Evolutionary conservation across 179 eudicot species (phyloP).

Genomic region (Silene vulgaris): DNA sequence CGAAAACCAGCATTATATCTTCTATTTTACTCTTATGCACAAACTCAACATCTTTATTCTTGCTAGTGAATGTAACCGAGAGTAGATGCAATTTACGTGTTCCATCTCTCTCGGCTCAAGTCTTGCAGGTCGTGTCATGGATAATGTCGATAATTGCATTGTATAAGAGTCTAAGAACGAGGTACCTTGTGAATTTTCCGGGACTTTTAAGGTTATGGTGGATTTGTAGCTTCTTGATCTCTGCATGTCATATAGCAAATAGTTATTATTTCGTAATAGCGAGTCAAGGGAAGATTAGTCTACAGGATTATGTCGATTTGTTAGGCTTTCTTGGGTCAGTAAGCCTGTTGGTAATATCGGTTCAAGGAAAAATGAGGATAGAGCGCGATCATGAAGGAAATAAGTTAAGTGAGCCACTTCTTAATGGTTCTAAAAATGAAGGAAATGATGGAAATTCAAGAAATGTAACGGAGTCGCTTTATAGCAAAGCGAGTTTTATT

Average conservation of each 20-base stretch:
- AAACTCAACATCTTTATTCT: slow-evolving; percentile 34
- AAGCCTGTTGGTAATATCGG: slow-evolving; percentile 43
- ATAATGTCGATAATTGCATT: slow-evolving; percentile 35
- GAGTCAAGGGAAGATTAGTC: slow-evolving; percentile 27
- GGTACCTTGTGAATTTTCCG: slow-evolving; percentile 34
- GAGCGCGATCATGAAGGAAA: slow-evolving; percentile 20
- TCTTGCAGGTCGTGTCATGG: slow-evolving; percentile 57
- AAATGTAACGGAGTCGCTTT: slow-evolving; percentile 44
- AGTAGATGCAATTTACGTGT: slow-evolving; percentile 32
- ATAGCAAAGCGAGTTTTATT: slow-evolving; percentile 56
- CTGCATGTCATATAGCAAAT: slow-evolving; percentile 35
- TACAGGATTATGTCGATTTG: slow-evolving; percentile 42
- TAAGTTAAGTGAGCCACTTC: slow-evolving; percentile 56
- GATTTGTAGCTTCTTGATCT: slow-evolving; percentile 55
- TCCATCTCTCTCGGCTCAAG: slow-evolving; percentile 40
- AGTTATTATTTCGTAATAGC: slow-evolving; percentile 33
- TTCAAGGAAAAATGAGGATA: slow-evolving; percentile 47
- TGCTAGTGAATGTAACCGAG: slow-evolving; percentile 29
- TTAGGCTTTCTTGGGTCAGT: slow-evolving; percentile 44
- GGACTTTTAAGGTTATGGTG: slow-evolving; percentile 73
- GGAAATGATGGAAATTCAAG: slow-evolving; percentile 29
- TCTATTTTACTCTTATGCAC: slow-evolving; percentile 44
- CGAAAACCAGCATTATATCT: slow-evolving; percentile 47
- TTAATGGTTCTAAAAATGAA: slow-evolving; percentile 34
- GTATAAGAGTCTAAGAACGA: slow-evolving; percentile 30